A percentile compares a stretch with the other conserved stretches of the same genome.
Evolutionary conservation across 371 early-diverging fungal genomes (phyloP).

Genomic region (Mucor plumbeus): DNA sequence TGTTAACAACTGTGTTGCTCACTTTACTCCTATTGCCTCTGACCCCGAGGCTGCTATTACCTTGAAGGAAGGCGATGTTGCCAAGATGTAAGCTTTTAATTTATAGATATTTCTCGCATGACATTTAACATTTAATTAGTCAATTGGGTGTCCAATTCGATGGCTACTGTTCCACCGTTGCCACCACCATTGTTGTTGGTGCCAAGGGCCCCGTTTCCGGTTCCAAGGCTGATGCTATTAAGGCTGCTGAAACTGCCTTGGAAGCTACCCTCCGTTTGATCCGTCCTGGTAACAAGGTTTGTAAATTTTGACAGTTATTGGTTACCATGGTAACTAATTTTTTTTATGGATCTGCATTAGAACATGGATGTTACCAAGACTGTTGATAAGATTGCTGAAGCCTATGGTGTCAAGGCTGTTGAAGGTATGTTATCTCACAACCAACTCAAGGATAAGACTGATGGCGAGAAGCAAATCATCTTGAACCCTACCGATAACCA

Average conservation of each 20-base stretch:
- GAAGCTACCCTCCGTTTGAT: conserved; percentile 86
- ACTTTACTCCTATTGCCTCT: conserved; percentile 79
- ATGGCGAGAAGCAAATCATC: conserved; percentile 91
- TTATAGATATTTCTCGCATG: background rate
- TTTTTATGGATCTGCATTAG: conserved; percentile 19
- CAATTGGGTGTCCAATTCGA: conserved; percentile 96
- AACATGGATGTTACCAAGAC: conserved; percentile 82
- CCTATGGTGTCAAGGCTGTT: conserved; percentile 86
- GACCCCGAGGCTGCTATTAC: conserved; percentile 61
- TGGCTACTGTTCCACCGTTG: conserved; percentile 89
- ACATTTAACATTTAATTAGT: conserved; percentile 30
- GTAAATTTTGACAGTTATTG: conserved; percentile 22
- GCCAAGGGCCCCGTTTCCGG: conserved; percentile 87
- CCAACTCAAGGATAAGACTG: conserved; percentile 84
- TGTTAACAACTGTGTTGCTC: conserved; percentile 86
- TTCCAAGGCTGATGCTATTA: conserved; percentile 86
- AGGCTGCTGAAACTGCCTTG: conserved; percentile 85
- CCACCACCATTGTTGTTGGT: conserved; percentile 90
- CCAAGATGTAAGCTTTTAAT: conserved; percentile 74
- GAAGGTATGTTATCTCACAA: conserved; percentile 93
- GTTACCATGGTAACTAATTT: background rate
- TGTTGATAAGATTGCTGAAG: conserved; percentile 79
- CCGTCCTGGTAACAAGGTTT: conserved; percentile 79
- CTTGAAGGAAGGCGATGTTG: conserved; percentile 85
- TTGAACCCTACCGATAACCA: conserved; percentile 86